Conservation (phyloP, 306 rosid genomes). For the Cajanus cajan region DNA sequence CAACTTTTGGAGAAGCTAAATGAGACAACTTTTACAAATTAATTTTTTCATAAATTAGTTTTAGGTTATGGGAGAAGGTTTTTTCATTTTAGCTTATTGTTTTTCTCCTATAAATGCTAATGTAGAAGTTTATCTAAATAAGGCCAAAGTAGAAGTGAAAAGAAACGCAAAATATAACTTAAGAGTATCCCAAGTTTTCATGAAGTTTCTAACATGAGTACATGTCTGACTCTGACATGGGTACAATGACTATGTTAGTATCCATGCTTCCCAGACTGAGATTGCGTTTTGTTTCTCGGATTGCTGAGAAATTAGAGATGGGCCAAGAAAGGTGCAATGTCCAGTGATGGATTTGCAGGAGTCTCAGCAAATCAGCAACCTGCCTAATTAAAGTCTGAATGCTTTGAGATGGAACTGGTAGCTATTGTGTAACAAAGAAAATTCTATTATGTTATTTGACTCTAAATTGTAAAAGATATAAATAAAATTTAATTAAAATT, state of each 20-base stretch:
- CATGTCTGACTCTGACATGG: neutral
- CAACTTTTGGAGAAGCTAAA: too few species aligned
- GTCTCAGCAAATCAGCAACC: neutral
- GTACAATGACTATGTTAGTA: neutral
- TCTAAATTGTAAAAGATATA: neutral
- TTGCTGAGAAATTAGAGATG: neutral
- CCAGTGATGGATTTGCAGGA: neutral
- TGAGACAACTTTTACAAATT: too few species aligned
- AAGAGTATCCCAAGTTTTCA: neutral
- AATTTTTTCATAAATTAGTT: too few species aligned
- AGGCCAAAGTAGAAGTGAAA: neutral
- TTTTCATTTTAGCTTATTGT: too few species aligned
- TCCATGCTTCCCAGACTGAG: neutral
- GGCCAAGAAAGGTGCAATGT: neutral
- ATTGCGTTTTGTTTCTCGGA: neutral
- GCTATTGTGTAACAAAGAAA: neutral
- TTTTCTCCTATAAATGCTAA: too few species aligned
- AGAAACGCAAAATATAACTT: neutral
- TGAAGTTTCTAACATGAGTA: neutral
- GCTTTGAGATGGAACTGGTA: conserved; percentile 16
- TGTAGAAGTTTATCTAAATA: too few species aligned
- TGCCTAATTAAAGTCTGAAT: neutral
- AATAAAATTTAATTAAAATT: neutral
- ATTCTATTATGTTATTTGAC: neutral
- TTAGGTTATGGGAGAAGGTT: too few species aligned